Conservation (phyloP, 2,329 filamentous ascomycete genomes). For the Thelonectria discophora region DNA sequence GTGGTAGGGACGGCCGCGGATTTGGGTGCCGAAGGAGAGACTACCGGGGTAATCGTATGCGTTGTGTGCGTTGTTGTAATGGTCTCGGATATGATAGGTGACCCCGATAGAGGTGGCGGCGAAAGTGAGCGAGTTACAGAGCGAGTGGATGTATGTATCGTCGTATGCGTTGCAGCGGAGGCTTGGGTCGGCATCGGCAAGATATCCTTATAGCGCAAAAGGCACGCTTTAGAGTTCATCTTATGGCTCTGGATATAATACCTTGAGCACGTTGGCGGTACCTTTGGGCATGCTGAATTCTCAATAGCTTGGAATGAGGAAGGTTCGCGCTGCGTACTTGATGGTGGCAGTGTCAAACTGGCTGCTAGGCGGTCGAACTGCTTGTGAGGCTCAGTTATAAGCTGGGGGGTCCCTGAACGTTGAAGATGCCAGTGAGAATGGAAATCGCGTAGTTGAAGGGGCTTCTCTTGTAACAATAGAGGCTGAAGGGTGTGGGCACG, state of each 20-base stretch:
- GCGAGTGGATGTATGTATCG: too few relatives aligned
- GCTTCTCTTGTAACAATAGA: background rate
- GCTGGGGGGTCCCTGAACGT: background rate
- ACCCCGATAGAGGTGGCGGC: too few relatives aligned
- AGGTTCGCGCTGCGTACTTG: background rate
- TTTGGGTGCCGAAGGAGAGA: background rate
- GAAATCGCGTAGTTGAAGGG: background rate
- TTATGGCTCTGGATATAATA: too few relatives aligned
- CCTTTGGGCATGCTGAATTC: too few relatives aligned
- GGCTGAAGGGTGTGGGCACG: conserved; percentile 5
- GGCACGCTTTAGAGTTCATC: too few relatives aligned
- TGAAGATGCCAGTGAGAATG: background rate
- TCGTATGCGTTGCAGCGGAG: too few relatives aligned
- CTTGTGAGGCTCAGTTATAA: background rate
- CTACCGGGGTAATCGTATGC: background rate
- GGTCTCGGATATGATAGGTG: too few relatives aligned
- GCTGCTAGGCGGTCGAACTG: background rate
- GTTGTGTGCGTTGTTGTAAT: conserved; percentile 6
- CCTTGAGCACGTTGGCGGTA: too few relatives aligned
- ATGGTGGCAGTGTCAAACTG: conserved; percentile 5
- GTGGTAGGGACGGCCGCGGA: background rate
- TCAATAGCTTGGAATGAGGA: too few relatives aligned
- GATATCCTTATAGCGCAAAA: too few relatives aligned
- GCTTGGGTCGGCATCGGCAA: too few relatives aligned
- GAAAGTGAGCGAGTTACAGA: too few relatives aligned